Base-by-base conservation (phyloP, 208 protist species). In the Polymyxa betae region DNA sequence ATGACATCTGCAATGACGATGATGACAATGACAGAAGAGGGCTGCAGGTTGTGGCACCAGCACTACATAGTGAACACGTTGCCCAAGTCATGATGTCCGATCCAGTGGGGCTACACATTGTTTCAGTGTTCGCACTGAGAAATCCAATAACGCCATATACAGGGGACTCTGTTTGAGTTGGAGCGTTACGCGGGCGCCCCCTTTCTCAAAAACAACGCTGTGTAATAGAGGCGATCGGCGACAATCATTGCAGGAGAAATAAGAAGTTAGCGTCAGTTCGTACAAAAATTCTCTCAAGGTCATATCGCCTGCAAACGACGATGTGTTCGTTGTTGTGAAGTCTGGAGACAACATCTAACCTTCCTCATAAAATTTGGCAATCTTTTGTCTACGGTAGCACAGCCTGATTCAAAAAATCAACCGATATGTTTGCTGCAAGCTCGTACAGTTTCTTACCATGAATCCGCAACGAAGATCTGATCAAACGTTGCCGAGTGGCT, bases 391-490 rank as follows among this genome's bases (percentile, higher is more conserved):
- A 35, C n/a, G 72, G 35, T 5, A 43, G 35, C 72, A 82, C 10
- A n/a, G 72, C 72, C 72, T 82, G n/a, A 82, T n/a, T n/a, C n/a
- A n/a, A n/a, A n/a, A n/a, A n/a, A n/a, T n/a, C n/a, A 82, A 20
- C 5, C 35, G 72, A n/a, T 20, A 38, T 43, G n/a, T 40, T 20
- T 45, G 40, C 5, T 35, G 72, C n/a, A 82, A 5, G n/a, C 5
- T 38, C n/a, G 16, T 38, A 82, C 5, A 35, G 5, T 35, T 40
- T 45, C n/a, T 12, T 40, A 82, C 72, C 72, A 82, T 82, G 35
- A 35, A 38, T 82, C 72, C 16, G 72, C 72, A 82, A 82, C 35
- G 72, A 40, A n/a, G 16, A 82, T 82, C n/a, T n/a, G 72, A 38
- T 35, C 16, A 43, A 82, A 40, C 5, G 35, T 12, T 20, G n/a